These are phyloP conservation scores for Calonectria leucothoes DNA, from an alignment of 2,329 filamentous ascomycete genomes.

Conservation along the genomic window DNA sequence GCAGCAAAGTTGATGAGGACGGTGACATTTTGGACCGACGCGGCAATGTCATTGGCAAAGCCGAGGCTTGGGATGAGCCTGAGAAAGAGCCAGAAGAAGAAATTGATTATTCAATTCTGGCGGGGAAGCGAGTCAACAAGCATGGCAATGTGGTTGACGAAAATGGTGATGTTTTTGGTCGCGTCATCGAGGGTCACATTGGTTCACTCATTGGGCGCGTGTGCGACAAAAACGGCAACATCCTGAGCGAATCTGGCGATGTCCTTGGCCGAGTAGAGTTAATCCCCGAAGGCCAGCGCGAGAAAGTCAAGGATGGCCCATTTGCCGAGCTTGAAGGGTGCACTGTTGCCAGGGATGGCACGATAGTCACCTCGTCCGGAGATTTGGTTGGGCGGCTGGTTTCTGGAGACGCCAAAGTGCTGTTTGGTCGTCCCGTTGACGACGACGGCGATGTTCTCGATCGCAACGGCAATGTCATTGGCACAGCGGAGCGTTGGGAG, in stretches of 20 bases:
- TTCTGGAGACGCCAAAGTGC: slow-evolving; percentile 76
- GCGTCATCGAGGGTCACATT: slow-evolving; percentile 74
- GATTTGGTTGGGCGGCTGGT: slow-evolving; percentile 78
- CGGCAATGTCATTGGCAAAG: slow-evolving; percentile 67
- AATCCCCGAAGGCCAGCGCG: slow-evolving; percentile 70
- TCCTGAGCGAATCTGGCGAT: slow-evolving; percentile 75
- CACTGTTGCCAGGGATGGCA: slow-evolving; percentile 76
- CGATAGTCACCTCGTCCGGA: slow-evolving; percentile 69
- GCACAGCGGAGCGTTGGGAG: slow-evolving; percentile 70
- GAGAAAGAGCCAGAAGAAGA: slow-evolving; percentile 59
- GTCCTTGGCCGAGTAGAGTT: slow-evolving; percentile 71
- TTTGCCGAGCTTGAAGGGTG: slow-evolving; percentile 75
- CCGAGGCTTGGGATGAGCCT: slow-evolving; percentile 65
- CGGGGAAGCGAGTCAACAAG: slow-evolving; percentile 66
- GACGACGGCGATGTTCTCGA: slow-evolving; percentile 87
- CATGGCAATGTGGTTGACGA: slow-evolving; percentile 69
- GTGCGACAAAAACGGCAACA: slow-evolving; percentile 74
- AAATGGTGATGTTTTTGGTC: slow-evolving; percentile 71
- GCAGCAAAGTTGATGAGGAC: slow-evolving; percentile 82
- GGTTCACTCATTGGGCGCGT: slow-evolving; percentile 72
- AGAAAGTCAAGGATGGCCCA: slow-evolving; percentile 72
- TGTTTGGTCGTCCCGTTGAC: slow-evolving; percentile 81
- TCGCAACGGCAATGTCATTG: slow-evolving; percentile 73
- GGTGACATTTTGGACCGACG: slow-evolving; percentile 86
- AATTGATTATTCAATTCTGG: slow-evolving; percentile 63